Conservation (phyloP, 140 eudicot genomes). For the Anethum foeniculum region DNA sequence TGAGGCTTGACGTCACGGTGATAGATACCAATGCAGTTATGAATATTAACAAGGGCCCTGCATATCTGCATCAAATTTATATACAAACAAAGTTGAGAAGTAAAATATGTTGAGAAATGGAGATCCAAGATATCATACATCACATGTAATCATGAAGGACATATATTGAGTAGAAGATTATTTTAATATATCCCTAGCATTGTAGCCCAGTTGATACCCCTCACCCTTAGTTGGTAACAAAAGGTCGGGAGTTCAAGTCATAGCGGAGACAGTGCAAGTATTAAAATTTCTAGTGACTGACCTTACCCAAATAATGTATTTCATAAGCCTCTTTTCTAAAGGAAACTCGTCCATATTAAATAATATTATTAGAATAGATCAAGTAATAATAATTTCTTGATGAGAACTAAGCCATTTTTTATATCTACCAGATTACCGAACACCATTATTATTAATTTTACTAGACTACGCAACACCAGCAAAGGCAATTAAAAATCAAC, state of each 20-base stretch:
- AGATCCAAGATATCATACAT: neutral
- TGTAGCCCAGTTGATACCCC: neutral
- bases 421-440: neutral
- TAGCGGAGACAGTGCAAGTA: neutral
- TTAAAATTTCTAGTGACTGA: neutral
- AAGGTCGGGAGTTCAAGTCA: neutral
- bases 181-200: neutral
- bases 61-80: slow-evolving; percentile 60
- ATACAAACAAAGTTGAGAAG: neutral
- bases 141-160: neutral
- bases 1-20: slow-evolving; percentile 99
- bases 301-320: neutral
- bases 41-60: slow-evolving; percentile 94
- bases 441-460: neutral
- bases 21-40: slow-evolving; percentile 81
- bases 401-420: neutral
- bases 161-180: neutral
- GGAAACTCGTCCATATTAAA: neutral
- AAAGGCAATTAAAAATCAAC: neutral
- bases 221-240: neutral
- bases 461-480: neutral
- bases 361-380: neutral
- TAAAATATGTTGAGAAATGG: neutral
- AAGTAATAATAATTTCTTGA: neutral
- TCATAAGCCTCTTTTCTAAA: neutral